Evolutionary conservation across 139 green algal species (phyloP).

Genomic region (Parachlorella kessleri): DNA sequence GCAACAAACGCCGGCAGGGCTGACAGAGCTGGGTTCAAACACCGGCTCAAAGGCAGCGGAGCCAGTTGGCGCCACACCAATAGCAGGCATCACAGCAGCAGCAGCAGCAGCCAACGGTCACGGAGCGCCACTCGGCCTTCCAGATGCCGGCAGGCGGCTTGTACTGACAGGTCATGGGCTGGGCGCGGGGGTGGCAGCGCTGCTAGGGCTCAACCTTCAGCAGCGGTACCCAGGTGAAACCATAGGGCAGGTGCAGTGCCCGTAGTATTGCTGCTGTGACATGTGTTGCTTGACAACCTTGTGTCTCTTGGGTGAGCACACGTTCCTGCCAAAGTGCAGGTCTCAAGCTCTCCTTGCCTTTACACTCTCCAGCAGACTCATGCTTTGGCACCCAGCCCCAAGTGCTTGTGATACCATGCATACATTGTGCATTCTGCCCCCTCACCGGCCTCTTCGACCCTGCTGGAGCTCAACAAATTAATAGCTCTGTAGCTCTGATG

Average conservation of each 20-base stretch:
- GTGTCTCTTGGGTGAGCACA: no score
- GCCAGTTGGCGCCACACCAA: background rate
- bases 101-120: background rate
- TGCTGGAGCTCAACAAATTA: background rate
- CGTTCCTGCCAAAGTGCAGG: no score
- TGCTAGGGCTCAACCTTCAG: slow-evolving; percentile 10
- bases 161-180: slow-evolving; percentile 21
- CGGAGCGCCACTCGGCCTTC: background rate
- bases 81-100: background rate
- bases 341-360: no score
- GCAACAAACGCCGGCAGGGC: background rate
- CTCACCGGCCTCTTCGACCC: background rate
- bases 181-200: slow-evolving; percentile 7
- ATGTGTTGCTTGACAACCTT: no score
- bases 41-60: background rate
- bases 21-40: background rate
- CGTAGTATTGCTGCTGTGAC: background rate
- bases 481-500: no score
- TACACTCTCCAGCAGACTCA: no score
- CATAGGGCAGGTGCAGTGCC: background rate
- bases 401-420: no score
- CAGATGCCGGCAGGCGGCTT: background rate
- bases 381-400: no score
- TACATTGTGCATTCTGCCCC: no score
- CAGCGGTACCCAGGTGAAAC: slow-evolving; percentile 10